phyloP scores from a whole-genome alignment of 148 eudicot species.

The Silene conica region DNA sequence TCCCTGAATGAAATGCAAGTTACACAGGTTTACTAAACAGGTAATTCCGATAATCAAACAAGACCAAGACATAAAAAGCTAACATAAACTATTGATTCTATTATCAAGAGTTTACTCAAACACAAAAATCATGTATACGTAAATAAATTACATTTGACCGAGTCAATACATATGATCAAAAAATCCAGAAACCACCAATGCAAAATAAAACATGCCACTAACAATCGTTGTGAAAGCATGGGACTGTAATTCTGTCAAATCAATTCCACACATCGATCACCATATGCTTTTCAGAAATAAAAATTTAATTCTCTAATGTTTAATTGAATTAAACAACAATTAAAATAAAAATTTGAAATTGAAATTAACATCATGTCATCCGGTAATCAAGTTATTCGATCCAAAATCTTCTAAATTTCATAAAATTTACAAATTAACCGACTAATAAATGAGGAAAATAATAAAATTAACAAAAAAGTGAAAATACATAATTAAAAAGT shows the following conservation, averaged over 20 bases:
- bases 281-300: background rate
- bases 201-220: background rate
- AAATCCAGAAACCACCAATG: too few species aligned
- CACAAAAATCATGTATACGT: background rate
- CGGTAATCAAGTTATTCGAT: too few species aligned
- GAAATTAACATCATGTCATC: too few species aligned
- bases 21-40: background rate
- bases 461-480: too few species aligned
- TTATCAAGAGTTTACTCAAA: background rate
- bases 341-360: too few species aligned
- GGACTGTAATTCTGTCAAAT: background rate
- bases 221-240: background rate
- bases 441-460: too few species aligned
- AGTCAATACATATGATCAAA: background rate
- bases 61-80: background rate
- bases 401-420: too few species aligned
- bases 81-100: background rate
- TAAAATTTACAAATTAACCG: too few species aligned
- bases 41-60: background rate
- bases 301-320: too few species aligned
- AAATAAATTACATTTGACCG: background rate
- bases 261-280: slow-evolving; percentile 1
- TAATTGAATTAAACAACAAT: too few species aligned
- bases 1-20: slow-evolving; percentile 49
- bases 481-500: too few species aligned